These are phyloP conservation scores for Trichoderma guizhouense DNA, from an alignment of 2,329 filamentous ascomycete species.

Conservation along the genomic window DNA sequence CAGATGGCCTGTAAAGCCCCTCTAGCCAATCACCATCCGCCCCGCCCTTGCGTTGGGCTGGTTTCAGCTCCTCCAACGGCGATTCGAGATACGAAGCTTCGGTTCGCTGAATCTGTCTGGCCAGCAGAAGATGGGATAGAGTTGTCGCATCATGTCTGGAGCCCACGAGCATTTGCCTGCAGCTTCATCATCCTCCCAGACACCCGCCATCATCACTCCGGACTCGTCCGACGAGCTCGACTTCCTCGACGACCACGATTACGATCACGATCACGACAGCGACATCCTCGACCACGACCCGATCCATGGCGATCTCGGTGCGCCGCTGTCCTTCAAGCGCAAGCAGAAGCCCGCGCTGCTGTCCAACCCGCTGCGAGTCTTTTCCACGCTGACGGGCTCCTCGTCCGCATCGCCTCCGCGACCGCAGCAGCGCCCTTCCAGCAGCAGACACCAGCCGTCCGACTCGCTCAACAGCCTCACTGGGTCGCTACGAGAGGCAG, in stretches of 20 bases:
- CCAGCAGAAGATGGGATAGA: constrained; percentile 35
- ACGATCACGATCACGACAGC: constrained; percentile 28
- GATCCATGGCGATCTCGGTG: constrained; percentile 46
- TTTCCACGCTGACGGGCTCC: constrained; percentile 46
- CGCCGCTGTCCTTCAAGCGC: constrained; percentile 68
- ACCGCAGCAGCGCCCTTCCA: background rate
- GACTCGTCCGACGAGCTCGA: constrained; percentile 44
- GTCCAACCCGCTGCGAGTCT: constrained; percentile 45
- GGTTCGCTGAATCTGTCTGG: background rate
- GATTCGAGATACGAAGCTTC: background rate
- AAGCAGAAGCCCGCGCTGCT: constrained; percentile 53
- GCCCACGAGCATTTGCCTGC: constrained; percentile 34
- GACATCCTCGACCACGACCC: constrained; percentile 55
- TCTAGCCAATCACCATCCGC: constrained; percentile 12
- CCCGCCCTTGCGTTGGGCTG: background rate
- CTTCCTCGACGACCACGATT: constrained; percentile 40
- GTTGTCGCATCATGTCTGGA: constrained; percentile 40
- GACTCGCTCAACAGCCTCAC: constrained; percentile 10
- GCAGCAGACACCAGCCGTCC: background rate
- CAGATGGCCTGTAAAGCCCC: background rate
- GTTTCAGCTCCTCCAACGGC: background rate
- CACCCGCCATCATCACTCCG: constrained; percentile 27
- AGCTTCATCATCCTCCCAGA: constrained; percentile 35
- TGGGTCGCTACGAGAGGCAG: constrained; percentile 1
- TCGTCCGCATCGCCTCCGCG: constrained; percentile 1